Percentiles rank a stretch among this genome's conserved stretches.
Conservation (phyloP, 202 grass and related monocot species). For the Schoenoplectus triqueter region DNA sequence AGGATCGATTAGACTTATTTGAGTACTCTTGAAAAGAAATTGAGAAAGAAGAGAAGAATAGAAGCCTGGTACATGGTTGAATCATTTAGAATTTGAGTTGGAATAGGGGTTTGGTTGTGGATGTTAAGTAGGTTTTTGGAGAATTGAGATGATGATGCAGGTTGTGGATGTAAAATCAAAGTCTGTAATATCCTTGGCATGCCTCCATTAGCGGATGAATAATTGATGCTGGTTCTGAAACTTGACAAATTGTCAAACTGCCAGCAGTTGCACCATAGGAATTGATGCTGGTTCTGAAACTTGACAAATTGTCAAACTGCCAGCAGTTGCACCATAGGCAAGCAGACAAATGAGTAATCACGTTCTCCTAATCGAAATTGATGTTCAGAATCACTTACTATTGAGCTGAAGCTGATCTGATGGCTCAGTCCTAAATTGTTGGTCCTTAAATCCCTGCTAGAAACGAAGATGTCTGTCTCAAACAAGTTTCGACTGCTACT, state of each 20-base stretch:
- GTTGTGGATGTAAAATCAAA: constrained; percentile 99
- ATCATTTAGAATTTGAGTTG: no score
- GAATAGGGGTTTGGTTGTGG: no score
- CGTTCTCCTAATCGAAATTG: constrained; percentile 65
- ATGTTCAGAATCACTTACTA: constrained; percentile 61
- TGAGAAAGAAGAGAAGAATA: no score
- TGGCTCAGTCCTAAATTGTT: constrained; percentile 56
- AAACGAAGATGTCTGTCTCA: constrained; percentile 71
- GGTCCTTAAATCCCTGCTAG: constrained; percentile 65
- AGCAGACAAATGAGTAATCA: constrained; percentile 91
- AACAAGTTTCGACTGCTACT: constrained; percentile 49
- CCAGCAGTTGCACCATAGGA: neutral
- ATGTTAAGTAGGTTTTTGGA: no score
- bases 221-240: no score
- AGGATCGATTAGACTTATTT: no score
- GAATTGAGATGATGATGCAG: constrained; percentile 76
- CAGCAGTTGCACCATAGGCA: constrained; percentile 94
- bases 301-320: constrained; percentile 80
- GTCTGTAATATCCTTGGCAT: constrained; percentile 98
- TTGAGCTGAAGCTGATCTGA: constrained; percentile 63
- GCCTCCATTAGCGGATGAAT: constrained; percentile 72
- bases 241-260: no score
- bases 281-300: constrained; percentile 83
- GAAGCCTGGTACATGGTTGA: no score
- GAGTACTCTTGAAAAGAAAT: no score